Conservation (phyloP, 2,329 filamentous ascomycete species). For the Acrodontium crateriforme region DNA sequence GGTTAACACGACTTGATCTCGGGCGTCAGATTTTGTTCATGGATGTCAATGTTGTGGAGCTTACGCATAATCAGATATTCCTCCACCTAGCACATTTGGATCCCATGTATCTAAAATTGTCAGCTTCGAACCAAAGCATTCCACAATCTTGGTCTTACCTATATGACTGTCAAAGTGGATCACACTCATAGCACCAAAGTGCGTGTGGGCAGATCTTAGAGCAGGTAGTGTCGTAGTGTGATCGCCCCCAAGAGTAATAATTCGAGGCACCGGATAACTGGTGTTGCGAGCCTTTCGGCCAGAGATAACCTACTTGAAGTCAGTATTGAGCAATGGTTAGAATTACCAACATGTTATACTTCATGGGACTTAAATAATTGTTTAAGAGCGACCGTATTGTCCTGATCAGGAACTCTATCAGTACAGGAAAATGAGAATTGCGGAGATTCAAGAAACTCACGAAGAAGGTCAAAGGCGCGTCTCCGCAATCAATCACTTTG, state of each 20-base stretch:
- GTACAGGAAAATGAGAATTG: too few relatives aligned
- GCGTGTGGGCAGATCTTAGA: constrained; percentile 33
- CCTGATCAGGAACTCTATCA: constrained; percentile 21
- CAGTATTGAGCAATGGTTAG: neutral
- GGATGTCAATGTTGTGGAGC: constrained; percentile 11
- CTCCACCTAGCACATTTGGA: constrained; percentile 41
- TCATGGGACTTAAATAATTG: constrained; percentile 40
- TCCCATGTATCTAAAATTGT: constrained; percentile 39
- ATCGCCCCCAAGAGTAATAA: constrained; percentile 41
- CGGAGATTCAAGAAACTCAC: too few relatives aligned
- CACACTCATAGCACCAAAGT: constrained; percentile 42
- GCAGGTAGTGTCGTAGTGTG: constrained; percentile 43
- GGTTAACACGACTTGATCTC: constrained; percentile 37
- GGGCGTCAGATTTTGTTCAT: neutral
- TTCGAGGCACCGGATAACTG: constrained; percentile 33
- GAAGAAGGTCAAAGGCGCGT: constrained; percentile 33
- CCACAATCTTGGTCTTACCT: constrained; percentile 15
- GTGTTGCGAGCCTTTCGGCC: constrained; percentile 30
- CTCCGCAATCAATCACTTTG: constrained; percentile 41
- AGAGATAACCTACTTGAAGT: constrained; percentile 29
- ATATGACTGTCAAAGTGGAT: constrained; percentile 46
- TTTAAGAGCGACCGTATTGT: constrained; percentile 41
- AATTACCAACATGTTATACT: constrained; percentile 17
- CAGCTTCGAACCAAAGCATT: neutral
- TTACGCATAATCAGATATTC: constrained; percentile 46